Percentiles rank a stretch among this genome's conserved stretches.
phyloP scores from a whole-genome alignment of 768 basidiomycete genomes.

The Boletus rubropictus region DNA sequence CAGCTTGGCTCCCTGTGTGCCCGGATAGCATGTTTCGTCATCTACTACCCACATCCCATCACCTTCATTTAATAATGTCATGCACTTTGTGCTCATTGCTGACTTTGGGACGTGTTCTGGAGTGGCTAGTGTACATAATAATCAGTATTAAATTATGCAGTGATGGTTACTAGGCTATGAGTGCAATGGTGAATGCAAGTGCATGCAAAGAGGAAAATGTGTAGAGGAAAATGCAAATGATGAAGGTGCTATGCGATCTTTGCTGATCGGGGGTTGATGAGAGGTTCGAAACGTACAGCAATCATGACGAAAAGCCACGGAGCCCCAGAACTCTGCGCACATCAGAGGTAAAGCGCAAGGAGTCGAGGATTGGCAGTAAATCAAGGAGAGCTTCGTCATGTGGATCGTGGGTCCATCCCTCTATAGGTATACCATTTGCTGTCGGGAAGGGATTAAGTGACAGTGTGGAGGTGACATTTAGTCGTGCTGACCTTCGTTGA shows the following conservation, averaged over 20 bases:
- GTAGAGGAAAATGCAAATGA: constrained; percentile 20
- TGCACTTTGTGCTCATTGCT: constrained; percentile 17
- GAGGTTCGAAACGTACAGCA: constrained; percentile 3
- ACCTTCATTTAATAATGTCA: constrained; percentile 27
- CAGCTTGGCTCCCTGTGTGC: constrained; percentile 1
- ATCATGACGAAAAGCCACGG: constrained; percentile 43
- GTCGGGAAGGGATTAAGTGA: constrained; percentile 6
- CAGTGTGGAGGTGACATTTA: not conserved
- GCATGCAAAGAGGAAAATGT: constrained; percentile 25
- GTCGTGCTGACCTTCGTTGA: constrained; percentile 74
- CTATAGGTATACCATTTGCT: constrained; percentile 99
- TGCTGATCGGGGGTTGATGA: constrained; percentile 5
- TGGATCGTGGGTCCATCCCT: constrained; percentile 98
- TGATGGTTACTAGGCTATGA: constrained; percentile 27
- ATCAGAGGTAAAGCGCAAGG: constrained; percentile 91
- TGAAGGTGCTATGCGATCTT: constrained; percentile 21
- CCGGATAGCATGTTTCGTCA: constrained; percentile 20
- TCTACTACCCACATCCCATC: constrained; percentile 33
- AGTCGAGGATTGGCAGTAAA: constrained; percentile 91
- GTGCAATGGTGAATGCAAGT: constrained; percentile 22
- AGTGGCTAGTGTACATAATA: constrained; percentile 33
- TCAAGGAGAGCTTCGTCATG: constrained; percentile 95
- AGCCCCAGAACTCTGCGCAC: constrained; percentile 88
- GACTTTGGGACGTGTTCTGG: constrained; percentile 19
- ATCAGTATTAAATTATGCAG: constrained; percentile 36